Percentiles rank a stretch among this genome's conserved stretches.
These are phyloP conservation scores for Apiotrichum akiyoshidainum DNA, from an alignment of 1,284 basidiomycete species.

Conservation along the genomic window DNA sequence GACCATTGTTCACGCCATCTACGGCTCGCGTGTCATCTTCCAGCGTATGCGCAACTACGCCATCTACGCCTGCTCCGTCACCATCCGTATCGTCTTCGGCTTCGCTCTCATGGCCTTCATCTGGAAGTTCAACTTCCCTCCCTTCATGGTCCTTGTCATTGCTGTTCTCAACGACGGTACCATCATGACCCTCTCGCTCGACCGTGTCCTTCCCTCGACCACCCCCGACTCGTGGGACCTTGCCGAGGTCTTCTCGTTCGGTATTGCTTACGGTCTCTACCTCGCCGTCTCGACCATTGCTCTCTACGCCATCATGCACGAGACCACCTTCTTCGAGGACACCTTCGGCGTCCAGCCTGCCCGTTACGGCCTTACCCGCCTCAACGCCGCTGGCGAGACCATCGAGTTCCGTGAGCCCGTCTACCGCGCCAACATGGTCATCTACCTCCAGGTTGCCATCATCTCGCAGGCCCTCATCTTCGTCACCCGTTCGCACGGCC, in stretches of 20 bases:
- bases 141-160: constrained; percentile 98
- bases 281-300: constrained; percentile 82
- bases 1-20: constrained; percentile 94
- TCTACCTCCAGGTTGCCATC: constrained; percentile 85
- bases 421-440: constrained; percentile 56
- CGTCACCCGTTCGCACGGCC: constrained; percentile 90
- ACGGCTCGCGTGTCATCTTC: constrained; percentile 93
- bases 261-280: constrained; percentile 90
- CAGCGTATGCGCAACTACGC: constrained; percentile 97
- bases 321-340: constrained; percentile 85
- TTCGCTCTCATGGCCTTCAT: constrained; percentile 93
- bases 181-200: constrained; percentile 97
- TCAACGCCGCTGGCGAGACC: constrained; percentile 44
- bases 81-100: constrained; percentile 97
- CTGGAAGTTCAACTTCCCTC: constrained; percentile 97
- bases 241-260: constrained; percentile 92
- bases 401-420: background rate
- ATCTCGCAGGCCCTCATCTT: constrained; percentile 98
- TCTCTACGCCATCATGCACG: constrained; percentile 77
- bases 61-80: constrained; percentile 90
- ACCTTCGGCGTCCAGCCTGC: constrained; percentile 68
- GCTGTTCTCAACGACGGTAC: constrained; percentile 96
- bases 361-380: constrained; percentile 34
- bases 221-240: constrained; percentile 94
- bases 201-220: constrained; percentile 89